These are phyloP conservation scores for Yamadazyma conglobata DNA, from an alignment of 1,139 yeast genomes.

Conservation along the genomic window DNA sequence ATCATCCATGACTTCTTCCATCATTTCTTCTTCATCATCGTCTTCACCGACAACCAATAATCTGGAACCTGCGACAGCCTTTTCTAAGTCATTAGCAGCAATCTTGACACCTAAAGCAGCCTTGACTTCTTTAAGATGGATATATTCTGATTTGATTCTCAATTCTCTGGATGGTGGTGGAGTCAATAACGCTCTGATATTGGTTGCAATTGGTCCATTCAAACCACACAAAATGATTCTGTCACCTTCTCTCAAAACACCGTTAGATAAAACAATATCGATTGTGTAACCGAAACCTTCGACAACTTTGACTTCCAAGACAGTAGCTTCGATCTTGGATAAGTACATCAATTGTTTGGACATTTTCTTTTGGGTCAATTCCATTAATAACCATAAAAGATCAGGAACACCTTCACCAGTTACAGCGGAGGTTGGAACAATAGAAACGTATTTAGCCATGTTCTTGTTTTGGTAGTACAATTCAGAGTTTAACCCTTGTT, in stretches of 20 bases:
- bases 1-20: slow-evolving; percentile 99
- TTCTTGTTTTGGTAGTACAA: slow-evolving; percentile 93
- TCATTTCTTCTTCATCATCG: slow-evolving; percentile 94
- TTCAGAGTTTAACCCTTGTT: slow-evolving; percentile 98
- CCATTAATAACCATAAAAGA: slow-evolving; percentile 90
- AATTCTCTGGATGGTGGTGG: slow-evolving; percentile 97
- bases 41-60: slow-evolving; percentile 93
- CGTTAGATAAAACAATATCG: slow-evolving; percentile 95
- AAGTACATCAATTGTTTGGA: slow-evolving; percentile 96
- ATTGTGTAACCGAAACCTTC: slow-evolving; percentile 99
- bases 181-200: slow-evolving; percentile 89
- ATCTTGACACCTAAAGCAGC: slow-evolving; percentile 99
- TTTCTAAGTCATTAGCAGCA: slow-evolving; percentile 95
- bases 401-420: slow-evolving; percentile 99
- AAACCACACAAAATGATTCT: slow-evolving; percentile 93
- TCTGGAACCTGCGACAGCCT: slow-evolving; percentile 99
- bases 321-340: slow-evolving; percentile 90
- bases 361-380: slow-evolving; percentile 97
- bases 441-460: slow-evolving; percentile 87
- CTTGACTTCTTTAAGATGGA: slow-evolving; percentile 95
- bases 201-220: slow-evolving; percentile 98
- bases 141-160: slow-evolving; percentile 90
- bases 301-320: slow-evolving; percentile 95
- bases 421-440: slow-evolving; percentile 97
- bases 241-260: slow-evolving; percentile 92